A percentile compares a stretch with the other conserved stretches of the same genome.
These are phyloP conservation scores for Tricholoma matsutake DNA, from an alignment of 768 basidiomycete genomes.

Conservation along the genomic window DNA sequence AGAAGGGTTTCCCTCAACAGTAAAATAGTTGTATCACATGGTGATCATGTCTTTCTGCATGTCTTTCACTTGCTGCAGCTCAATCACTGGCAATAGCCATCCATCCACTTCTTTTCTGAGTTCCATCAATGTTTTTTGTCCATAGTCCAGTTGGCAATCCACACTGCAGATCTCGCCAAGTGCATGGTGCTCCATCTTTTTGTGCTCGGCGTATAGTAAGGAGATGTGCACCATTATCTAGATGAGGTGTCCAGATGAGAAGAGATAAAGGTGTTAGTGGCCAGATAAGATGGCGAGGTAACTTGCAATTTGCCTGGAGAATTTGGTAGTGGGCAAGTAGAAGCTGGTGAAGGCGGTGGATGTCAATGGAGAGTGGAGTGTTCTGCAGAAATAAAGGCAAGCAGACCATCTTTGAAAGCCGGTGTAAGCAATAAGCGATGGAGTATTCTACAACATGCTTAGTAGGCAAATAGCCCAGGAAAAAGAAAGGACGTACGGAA, in stretches of 20 bases:
- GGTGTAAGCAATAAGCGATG: too few relatives aligned
- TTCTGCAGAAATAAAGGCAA: too few relatives aligned
- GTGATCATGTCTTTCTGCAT: too few relatives aligned
- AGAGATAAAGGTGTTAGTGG: too few relatives aligned
- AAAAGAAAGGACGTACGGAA: too few relatives aligned
- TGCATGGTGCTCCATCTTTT: constrained; percentile 55
- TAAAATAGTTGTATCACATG: constrained; percentile 55
- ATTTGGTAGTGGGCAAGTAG: constrained; percentile 83
- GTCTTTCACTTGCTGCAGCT: too few relatives aligned
- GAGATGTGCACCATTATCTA: constrained; percentile 60
- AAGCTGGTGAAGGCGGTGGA: constrained; percentile 56
- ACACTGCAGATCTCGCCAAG: constrained; percentile 57
- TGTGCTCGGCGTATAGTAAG: constrained; percentile 72
- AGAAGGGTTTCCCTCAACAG: constrained; percentile 27
- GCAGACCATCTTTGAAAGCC: too few relatives aligned
- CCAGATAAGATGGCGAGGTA: constrained; percentile 65
- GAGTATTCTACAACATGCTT: too few relatives aligned
- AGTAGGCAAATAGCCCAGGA: too few relatives aligned
- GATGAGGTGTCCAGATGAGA: constrained; percentile 38
- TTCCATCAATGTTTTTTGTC: too few relatives aligned
- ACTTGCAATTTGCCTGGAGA: constrained; percentile 65
- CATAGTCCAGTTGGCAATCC: constrained; percentile 63
- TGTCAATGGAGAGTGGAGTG: constrained; percentile 34
- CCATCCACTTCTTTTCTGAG: too few relatives aligned
- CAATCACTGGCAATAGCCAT: too few relatives aligned